Percentiles rank a stretch among this genome's conserved stretches.
Conservation (phyloP, 2,329 filamentous ascomycete genomes). For the Colletotrichum brevisporum region DNA sequence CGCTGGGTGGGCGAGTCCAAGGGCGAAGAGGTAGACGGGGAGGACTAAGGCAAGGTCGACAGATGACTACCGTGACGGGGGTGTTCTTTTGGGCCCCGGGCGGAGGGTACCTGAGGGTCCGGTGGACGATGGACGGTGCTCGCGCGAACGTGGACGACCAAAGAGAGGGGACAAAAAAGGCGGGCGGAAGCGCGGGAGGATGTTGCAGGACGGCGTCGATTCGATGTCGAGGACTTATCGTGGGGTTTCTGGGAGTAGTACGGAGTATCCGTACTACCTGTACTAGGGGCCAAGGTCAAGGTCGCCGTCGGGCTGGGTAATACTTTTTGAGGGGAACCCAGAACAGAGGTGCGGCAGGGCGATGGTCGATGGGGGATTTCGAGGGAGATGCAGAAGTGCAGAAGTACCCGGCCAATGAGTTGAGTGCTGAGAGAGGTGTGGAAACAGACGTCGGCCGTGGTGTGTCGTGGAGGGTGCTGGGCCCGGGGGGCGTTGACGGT, state of each 20-base stretch:
- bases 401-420: slow-evolving; percentile 15
- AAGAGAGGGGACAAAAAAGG: slow-evolving; percentile 14
- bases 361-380: slow-evolving; percentile 17
- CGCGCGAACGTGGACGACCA: slow-evolving; percentile 8
- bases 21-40: slow-evolving; percentile 6
- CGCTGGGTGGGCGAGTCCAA: slow-evolving; percentile 33
- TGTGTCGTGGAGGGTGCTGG: slow-evolving; percentile 12
- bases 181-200: slow-evolving; percentile 32
- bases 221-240: slow-evolving; percentile 26
- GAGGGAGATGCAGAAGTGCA: slow-evolving; percentile 14
- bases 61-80: slow-evolving; percentile 36
- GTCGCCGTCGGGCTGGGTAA: slow-evolving; percentile 12
- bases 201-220: slow-evolving; percentile 23
- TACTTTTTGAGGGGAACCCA: slow-evolving; percentile 11
- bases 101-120: too few relatives aligned
- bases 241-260: slow-evolving; percentile 4
- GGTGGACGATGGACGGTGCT: not conserved
- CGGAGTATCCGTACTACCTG: slow-evolving; percentile 17
- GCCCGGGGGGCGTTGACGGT: slow-evolving; percentile 32
- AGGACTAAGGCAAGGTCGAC: slow-evolving; percentile 30
- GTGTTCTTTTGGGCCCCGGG: not conserved
- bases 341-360: slow-evolving; percentile 1
- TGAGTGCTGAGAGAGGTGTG: slow-evolving; percentile 17
- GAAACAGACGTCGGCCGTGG: slow-evolving; percentile 17
- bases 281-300: not conserved